Conservation (phyloP, 1,284 basidiomycete species). For the Ustilago trichophora region DNA sequence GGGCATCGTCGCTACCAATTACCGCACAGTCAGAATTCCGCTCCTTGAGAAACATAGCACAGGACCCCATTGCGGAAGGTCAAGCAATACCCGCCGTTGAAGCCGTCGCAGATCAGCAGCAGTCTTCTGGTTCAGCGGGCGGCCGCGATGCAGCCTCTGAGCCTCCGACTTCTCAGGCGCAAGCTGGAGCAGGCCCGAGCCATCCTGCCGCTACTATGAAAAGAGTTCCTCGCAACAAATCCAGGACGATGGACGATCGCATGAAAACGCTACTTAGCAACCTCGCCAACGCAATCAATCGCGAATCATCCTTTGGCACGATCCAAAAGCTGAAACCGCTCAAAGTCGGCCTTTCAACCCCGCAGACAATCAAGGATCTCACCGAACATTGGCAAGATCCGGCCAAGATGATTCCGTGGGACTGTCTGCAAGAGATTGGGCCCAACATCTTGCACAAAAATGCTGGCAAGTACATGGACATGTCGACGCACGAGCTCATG, state of each 20-base stretch:
- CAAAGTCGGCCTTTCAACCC: constrained; percentile 3
- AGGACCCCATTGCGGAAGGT: too few species aligned
- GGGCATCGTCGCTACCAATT: too few species aligned
- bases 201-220: too few species aligned
- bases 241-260: constrained; percentile 15
- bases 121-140: too few species aligned
- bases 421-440: constrained; percentile 21
- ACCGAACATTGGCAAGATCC: constrained; percentile 38
- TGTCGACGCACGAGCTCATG: constrained; percentile 27
- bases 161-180: too few species aligned
- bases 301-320: constrained; percentile 23
- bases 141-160: too few species aligned
- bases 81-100: too few species aligned
- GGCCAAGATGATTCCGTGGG: constrained; percentile 34
- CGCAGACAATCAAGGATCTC: constrained; percentile 13
- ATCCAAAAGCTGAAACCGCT: constrained; percentile 22
- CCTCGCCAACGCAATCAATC: constrained; percentile 13
- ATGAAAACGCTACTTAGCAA: constrained; percentile 29
- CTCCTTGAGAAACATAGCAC: too few species aligned
- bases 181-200: too few species aligned
- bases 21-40: too few species aligned
- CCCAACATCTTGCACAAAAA: constrained; percentile 24
- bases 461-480: constrained; percentile 11
- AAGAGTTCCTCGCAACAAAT: too few species aligned
- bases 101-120: too few species aligned